Evolutionary conservation across 78 protist genomes (phyloP).

Genomic region (Pigoraptor vietnamica): DNA sequence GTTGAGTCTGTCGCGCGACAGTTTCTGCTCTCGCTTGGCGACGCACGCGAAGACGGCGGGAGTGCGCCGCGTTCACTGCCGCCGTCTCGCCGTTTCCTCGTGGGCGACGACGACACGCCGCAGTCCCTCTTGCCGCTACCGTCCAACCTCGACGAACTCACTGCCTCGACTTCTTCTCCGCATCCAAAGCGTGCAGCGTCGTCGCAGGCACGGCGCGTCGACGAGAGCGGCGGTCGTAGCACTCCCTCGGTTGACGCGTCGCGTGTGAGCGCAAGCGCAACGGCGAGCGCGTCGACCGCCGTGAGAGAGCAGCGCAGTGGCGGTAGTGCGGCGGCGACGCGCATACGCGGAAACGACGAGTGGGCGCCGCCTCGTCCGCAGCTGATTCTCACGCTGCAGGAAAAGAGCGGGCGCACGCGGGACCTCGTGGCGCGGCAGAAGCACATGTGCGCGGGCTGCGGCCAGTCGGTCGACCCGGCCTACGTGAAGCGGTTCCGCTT

Average conservation of each 20-base stretch:
- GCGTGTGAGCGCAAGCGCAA: background rate
- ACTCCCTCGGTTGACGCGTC: background rate
- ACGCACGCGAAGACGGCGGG: background rate
- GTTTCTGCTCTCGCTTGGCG: background rate
- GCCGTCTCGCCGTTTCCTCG: background rate
- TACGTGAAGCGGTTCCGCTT: background rate
- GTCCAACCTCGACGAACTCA: background rate
- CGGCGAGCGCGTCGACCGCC: background rate
- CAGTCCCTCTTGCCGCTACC: background rate
- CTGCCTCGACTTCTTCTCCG: background rate
- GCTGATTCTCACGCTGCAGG: background rate
- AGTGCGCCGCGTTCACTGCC: background rate
- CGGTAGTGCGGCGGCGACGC: background rate
- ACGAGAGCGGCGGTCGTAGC: background rate
- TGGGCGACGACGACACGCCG: background rate
- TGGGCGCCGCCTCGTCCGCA: slow-evolving; percentile 11
- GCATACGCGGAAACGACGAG: background rate
- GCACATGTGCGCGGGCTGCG: background rate
- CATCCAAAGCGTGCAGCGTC: background rate
- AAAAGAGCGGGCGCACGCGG: background rate
- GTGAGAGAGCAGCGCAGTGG: no score
- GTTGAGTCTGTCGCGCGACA: background rate
- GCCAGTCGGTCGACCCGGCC: background rate
- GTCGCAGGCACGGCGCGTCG: background rate
- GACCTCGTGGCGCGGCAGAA: background rate